Conservation (phyloP, 768 basidiomycete species). For the Trametes cingulata region DNA sequence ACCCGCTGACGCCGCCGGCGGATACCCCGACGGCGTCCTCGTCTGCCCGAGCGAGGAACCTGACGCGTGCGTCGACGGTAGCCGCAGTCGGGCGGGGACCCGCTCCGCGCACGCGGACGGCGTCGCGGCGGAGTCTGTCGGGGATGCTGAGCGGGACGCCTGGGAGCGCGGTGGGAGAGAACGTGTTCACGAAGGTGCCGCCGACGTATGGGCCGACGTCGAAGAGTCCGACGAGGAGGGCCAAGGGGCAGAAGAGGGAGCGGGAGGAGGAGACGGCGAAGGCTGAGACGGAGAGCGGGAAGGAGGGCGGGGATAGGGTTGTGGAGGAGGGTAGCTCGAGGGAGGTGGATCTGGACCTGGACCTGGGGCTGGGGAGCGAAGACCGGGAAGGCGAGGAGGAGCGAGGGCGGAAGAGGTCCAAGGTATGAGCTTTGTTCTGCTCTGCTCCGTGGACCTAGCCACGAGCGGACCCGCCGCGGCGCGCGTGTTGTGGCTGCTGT, state of each 20-base stretch:
- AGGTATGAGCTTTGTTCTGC: background rate
- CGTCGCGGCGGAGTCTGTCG: constrained; percentile 12
- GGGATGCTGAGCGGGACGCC: constrained; percentile 5
- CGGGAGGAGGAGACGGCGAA: background rate
- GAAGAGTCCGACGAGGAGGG: constrained; percentile 10
- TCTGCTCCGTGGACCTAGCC: background rate
- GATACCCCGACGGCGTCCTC: constrained; percentile 42
- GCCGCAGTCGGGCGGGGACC: background rate
- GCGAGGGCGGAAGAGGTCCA: constrained; percentile 8
- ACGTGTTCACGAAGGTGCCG: constrained; percentile 18
- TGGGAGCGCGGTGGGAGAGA: constrained; percentile 11
- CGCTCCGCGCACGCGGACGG: background rate
- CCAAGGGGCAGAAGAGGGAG: constrained; percentile 15
- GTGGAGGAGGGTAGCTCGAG: background rate
- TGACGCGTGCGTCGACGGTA: constrained; percentile 21
- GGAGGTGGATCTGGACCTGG: background rate
- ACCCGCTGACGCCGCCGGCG: constrained; percentile 36
- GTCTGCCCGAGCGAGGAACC: background rate
- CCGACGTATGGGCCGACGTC: constrained; percentile 11
- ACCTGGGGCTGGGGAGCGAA: background rate
- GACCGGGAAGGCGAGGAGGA: background rate
- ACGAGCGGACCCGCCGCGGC: background rate
- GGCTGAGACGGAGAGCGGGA: background rate
- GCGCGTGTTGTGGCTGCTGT: background rate
- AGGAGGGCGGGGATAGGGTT: background rate